These are phyloP conservation scores for Epichloe amarillans DNA, from an alignment of 2,329 filamentous ascomycete genomes.

Conservation along the genomic window DNA sequence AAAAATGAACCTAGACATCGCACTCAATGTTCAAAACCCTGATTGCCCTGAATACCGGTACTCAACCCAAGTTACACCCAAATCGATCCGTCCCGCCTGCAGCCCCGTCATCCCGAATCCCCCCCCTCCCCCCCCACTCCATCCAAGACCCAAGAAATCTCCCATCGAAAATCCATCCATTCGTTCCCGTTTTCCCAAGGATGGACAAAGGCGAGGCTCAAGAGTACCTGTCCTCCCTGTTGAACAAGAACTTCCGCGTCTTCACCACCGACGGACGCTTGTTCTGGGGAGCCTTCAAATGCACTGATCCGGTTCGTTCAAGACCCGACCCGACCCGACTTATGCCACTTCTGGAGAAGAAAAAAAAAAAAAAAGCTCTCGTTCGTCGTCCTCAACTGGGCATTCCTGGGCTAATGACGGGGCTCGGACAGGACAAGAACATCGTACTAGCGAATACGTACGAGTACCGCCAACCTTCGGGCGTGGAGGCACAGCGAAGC, in stretches of 20 bases:
- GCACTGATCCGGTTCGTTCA: constrained; percentile 71
- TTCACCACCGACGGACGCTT: constrained; percentile 72
- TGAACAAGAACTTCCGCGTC: constrained; percentile 69
- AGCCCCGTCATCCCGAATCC: neutral
- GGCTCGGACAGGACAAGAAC: constrained; percentile 60
- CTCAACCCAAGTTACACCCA: too few relatives aligned
- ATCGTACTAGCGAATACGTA: constrained; percentile 75
- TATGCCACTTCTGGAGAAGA: too few relatives aligned
- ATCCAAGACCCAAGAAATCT: neutral
- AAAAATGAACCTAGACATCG: too few relatives aligned
- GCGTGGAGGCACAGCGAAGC: constrained; percentile 28
- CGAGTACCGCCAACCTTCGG: constrained; percentile 71
- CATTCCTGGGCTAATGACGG: neutral
- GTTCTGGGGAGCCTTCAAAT: constrained; percentile 86
- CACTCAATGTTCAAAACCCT: too few relatives aligned
- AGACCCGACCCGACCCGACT: too few relatives aligned
- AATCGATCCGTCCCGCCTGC: too few relatives aligned
- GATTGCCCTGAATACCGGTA: too few relatives aligned
- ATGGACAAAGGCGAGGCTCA: constrained; percentile 41
- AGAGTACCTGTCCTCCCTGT: constrained; percentile 47
- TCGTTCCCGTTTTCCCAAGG: neutral
- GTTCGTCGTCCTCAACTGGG: neutral
- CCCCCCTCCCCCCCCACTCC: too few relatives aligned
- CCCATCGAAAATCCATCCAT: neutral
- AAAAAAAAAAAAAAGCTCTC: too few relatives aligned